A percentile compares a stretch with the other conserved stretches of the same genome.
These are phyloP conservation scores for Periconia macrospinosa DNA, from an alignment of 2,329 filamentous ascomycete species.

Conservation along the genomic window DNA sequence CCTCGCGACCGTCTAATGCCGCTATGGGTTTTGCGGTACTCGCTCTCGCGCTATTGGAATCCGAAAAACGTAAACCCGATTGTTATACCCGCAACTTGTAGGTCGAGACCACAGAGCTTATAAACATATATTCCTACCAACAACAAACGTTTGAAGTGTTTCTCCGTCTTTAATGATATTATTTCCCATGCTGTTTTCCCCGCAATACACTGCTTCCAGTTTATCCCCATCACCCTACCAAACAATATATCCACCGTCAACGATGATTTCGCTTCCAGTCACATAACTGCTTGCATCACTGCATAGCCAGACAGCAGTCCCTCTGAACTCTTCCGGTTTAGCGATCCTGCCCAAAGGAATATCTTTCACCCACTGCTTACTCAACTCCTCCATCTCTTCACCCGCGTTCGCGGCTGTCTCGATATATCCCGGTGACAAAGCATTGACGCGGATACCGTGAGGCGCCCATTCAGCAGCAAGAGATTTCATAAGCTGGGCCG, in stretches of 20 bases:
- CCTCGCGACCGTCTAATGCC: not conserved
- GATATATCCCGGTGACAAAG: slow-evolving; percentile 84
- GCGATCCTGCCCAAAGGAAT: slow-evolving; percentile 41
- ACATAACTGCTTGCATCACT: slow-evolving; percentile 58
- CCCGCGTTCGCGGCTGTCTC: slow-evolving; percentile 69
- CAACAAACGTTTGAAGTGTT: no score
- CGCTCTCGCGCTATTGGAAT: not conserved
- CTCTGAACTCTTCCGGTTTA: slow-evolving; percentile 43
- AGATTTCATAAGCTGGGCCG: slow-evolving; percentile 76
- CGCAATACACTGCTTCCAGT: not conserved
- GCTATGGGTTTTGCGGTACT: not conserved
- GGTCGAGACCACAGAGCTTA: no score
- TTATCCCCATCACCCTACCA: slow-evolving; percentile 6
- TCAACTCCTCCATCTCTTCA: slow-evolving; percentile 33
- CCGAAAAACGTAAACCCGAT: not conserved
- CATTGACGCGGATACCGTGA: slow-evolving; percentile 76
- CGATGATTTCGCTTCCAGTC: slow-evolving; percentile 67
- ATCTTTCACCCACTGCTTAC: slow-evolving; percentile 37
- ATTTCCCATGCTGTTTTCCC: not conserved
- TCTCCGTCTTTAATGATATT: no score
- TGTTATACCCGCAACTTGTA: not conserved
- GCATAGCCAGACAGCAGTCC: slow-evolving; percentile 26
- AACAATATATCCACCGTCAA: slow-evolving; percentile 50
- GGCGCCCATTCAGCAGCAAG: slow-evolving; percentile 82
- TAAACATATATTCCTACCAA: no score